Evolutionary conservation across 208 protist genomes (phyloP), one percentile per base, ranked within the genome.

Genomic region (Phytomonas serpens): DNA sequence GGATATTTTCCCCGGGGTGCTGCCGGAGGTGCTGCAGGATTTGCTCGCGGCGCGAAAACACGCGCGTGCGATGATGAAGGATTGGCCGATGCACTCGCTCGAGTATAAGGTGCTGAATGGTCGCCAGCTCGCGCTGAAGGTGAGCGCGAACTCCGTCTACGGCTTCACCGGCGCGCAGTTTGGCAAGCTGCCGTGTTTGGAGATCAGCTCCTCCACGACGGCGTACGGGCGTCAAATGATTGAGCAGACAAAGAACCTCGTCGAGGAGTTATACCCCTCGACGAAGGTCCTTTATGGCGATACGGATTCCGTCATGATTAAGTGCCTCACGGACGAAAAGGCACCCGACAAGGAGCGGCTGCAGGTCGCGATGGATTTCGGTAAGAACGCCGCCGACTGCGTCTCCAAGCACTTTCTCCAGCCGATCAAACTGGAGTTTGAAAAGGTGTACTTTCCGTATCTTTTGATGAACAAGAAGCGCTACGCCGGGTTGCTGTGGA

Each of bases 401-500:
- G 96, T 92, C 32, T 93, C 90, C 13, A 79, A 72, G 33, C 73
- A 93, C 75, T 96, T 96, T 61, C 64, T 92, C 40, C 81, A 88
- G 27, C 99, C 99, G 13, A 99, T 99, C 75, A 98, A 97, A 72
- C 90, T 99, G 27, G 98, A 99, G 79, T 99, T 99, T 77, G 99
- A 99, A 80, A 99, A 99, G 86, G 96, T 98, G 14, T 99, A 99
- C 85, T 99, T 98, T 73, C 99, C 99, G 9, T 99, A 99, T 78
- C 83, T 99, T 32, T 88, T 99, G 19, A 99, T 99, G 86, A 99
- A 96, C 77, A 99, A 99, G 87, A 99, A 99, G 92, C 90, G 99
- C 7, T 99, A 99, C 84, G 99, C 98, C 7, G 99, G 98, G 7
- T 80, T 99, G 11, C 97, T 98, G 47, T 99, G 98, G 98, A 99